Conservation (phyloP, 169 alveolate genomes). For the Perkinsus chesapeaki region DNA sequence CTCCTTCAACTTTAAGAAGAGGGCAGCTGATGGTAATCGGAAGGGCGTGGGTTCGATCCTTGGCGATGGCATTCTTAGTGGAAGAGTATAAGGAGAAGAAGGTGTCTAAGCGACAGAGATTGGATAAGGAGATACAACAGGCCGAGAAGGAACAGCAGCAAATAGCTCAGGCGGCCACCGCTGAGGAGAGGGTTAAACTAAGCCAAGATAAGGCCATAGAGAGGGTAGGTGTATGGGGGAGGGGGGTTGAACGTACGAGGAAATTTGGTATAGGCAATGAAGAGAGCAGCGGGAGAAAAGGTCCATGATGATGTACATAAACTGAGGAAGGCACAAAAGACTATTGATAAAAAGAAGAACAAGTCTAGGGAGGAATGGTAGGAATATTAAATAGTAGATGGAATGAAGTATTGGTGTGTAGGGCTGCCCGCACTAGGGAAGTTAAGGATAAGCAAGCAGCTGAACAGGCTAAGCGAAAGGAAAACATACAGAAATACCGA, state of each 20-base stretch:
- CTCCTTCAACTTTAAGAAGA: neutral
- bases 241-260: neutral
- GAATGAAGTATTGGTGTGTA: neutral
- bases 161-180: neutral
- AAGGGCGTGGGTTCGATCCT: neutral
- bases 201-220: neutral
- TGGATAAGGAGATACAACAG: neutral
- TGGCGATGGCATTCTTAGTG: neutral
- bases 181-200: neutral
- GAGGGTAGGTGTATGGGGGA: neutral
- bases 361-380: neutral
- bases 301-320: neutral
- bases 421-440: neutral
- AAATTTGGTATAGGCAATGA: neutral
- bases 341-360: neutral
- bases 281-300: neutral
- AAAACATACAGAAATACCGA: neutral
- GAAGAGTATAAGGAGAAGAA: neutral
- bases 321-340: neutral
- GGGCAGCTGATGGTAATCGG: neutral
- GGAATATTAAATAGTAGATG: neutral
- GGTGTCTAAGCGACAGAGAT: neutral
- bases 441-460: neutral
- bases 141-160: neutral
- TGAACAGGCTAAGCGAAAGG: neutral